phyloP scores from a whole-genome alignment of 768 basidiomycete genomes.

The Mycena galericulata region DNA sequence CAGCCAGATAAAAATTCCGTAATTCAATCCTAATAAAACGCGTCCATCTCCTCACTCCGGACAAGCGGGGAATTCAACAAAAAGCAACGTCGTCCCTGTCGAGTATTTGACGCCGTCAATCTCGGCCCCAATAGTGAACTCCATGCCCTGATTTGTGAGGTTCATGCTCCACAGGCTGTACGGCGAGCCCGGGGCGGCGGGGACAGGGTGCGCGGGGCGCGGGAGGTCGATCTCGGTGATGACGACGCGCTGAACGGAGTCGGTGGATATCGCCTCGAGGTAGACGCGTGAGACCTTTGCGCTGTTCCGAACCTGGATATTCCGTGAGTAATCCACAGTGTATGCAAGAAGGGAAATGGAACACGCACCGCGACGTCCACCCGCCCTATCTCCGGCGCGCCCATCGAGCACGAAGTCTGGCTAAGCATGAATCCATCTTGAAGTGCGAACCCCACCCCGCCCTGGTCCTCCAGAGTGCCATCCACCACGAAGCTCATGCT shows the following conservation, averaged over 20 bases:
- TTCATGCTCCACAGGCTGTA: no score
- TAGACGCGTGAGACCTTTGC: conserved; percentile 3
- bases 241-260: neutral
- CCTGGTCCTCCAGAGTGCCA: conserved; percentile 11
- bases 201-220: neutral
- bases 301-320: conserved; percentile 19
- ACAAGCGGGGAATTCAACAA: conserved; percentile 11
- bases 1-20: conserved; percentile 13
- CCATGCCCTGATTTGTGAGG: conserved; percentile 2
- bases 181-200: neutral
- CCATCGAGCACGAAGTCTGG: conserved; percentile 4
- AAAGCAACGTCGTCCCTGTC: neutral
- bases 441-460: conserved; percentile 12
- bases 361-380: conserved; percentile 19
- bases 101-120: conserved; percentile 23
- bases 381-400: neutral
- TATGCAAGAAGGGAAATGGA: neutral
- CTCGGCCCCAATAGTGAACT: conserved; percentile 11
- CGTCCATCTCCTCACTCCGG: neutral
- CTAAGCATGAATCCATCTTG: conserved; percentile 19
- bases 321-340: neutral
- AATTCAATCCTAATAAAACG: conserved; percentile 9
- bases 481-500: conserved; percentile 20
- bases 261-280: neutral
- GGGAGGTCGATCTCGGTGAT: conserved; percentile 6